These are phyloP conservation scores for Yarrowia sp. DNA, from an alignment of 805 yeast species.

Conservation along the genomic window DNA sequence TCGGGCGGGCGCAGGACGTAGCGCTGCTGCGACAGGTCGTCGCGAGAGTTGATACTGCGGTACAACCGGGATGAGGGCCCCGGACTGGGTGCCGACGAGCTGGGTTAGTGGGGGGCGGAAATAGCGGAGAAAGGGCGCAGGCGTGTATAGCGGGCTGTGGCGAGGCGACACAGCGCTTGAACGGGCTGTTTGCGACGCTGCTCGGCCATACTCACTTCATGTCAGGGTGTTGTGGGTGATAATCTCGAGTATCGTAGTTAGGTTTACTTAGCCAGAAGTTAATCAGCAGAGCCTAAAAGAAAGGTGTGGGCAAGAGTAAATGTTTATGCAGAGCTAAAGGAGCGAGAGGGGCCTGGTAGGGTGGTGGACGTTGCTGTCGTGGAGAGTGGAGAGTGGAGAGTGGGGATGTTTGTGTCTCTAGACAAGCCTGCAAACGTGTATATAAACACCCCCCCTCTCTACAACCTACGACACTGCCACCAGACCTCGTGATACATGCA, in stretches of 20 bases:
- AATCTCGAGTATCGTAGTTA: constrained; percentile 11
- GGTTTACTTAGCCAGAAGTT: constrained; percentile 10
- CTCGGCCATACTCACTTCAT: background rate
- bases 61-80: constrained; percentile 21
- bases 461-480: too few species aligned
- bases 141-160: too few species aligned
- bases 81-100: constrained; percentile 23
- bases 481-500: too few species aligned
- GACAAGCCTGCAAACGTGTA: too few species aligned
- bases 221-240: background rate
- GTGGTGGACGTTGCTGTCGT: too few species aligned
- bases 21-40: constrained; percentile 36
- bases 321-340: background rate
- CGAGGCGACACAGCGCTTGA: too few species aligned
- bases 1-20: constrained; percentile 40
- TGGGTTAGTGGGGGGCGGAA: background rate
- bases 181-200: too few species aligned
- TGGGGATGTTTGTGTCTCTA: too few species aligned
- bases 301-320: background rate
- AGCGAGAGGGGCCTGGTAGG: background rate
- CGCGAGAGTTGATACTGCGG: constrained; percentile 29
- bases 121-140: background rate
- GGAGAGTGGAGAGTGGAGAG: too few species aligned
- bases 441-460: too few species aligned
- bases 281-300: constrained; percentile 13